Evolutionary conservation across 805 yeast species (phyloP).

Genomic region (Metschnikowia peoriensis): DNA sequence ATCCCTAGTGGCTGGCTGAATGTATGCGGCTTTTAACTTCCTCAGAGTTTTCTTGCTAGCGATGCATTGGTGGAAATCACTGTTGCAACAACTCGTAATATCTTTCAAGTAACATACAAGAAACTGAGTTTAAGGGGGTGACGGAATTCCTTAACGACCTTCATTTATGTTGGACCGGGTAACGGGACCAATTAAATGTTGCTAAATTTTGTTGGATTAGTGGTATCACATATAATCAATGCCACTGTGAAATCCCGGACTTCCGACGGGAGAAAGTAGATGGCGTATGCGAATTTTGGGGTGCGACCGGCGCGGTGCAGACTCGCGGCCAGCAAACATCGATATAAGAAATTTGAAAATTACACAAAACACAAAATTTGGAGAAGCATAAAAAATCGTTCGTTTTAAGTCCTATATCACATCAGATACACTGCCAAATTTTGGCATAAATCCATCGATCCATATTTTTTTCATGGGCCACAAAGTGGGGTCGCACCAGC

Average conservation of each 20-base stretch:
- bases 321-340: background rate
- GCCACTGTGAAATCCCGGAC: background rate
- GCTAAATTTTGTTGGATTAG: background rate
- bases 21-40: too few species aligned
- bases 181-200: background rate
- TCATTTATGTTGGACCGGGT: background rate
- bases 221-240: background rate
- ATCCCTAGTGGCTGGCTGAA: too few species aligned
- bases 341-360: background rate
- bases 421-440: background rate
- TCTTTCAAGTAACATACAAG: too few species aligned
- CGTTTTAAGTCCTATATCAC: conserved; percentile 1
- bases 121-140: too few species aligned
- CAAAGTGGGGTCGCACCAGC: background rate
- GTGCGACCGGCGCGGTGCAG: conserved; percentile 1
- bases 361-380: background rate
- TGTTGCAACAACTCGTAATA: too few species aligned
- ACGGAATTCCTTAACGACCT: too few species aligned
- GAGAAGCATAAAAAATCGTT: background rate
- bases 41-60: too few species aligned
- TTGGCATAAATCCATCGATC: conserved; percentile 10
- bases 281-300: background rate
- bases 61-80: too few species aligned
- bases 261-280: background rate
- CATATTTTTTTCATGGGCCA: background rate